Evolutionary conservation across 176 grass and related monocot species (phyloP).

Genomic region (Carex pumila): DNA sequence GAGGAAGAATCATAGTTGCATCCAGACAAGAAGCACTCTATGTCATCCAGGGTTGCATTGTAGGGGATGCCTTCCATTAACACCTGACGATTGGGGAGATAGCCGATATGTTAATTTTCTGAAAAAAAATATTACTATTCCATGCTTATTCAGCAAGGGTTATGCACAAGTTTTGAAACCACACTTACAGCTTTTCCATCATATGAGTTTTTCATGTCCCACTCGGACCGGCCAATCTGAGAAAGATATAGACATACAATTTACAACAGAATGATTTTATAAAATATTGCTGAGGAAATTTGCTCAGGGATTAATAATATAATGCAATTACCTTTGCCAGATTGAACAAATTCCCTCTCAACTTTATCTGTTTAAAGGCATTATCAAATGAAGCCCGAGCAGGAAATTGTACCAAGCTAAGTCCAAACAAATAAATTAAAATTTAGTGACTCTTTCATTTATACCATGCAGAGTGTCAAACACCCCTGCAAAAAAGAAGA

Average conservation of each 20-base stretch:
- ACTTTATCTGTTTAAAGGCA: slow-evolving; percentile 33
- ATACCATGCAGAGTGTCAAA: background rate
- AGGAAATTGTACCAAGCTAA: slow-evolving; percentile 76
- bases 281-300: slow-evolving; percentile 8
- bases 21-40: slow-evolving; percentile 79
- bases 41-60: slow-evolving; percentile 52
- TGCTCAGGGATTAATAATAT: background rate
- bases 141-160: background rate
- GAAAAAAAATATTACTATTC: background rate
- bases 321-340: slow-evolving; percentile 39
- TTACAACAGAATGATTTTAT: slow-evolving; percentile 16
- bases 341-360: slow-evolving; percentile 39
- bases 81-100: slow-evolving; percentile 25
- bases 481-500: background rate
- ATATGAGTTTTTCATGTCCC: slow-evolving; percentile 55
- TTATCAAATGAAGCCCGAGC: slow-evolving; percentile 42
- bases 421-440: slow-evolving; percentile 6
- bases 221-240: slow-evolving; percentile 51
- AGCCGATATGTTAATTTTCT: background rate
- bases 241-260: slow-evolving; percentile 1
- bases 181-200: slow-evolving; percentile 85
- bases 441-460: background rate
- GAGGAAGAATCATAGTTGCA: slow-evolving; percentile 51
- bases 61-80: slow-evolving; percentile 77
- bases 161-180: background rate